Evolutionary conservation across 306 rosid genomes (phyloP), one percentile per base, ranked within the genome.

Genomic region (Calophaca sinica): DNA sequence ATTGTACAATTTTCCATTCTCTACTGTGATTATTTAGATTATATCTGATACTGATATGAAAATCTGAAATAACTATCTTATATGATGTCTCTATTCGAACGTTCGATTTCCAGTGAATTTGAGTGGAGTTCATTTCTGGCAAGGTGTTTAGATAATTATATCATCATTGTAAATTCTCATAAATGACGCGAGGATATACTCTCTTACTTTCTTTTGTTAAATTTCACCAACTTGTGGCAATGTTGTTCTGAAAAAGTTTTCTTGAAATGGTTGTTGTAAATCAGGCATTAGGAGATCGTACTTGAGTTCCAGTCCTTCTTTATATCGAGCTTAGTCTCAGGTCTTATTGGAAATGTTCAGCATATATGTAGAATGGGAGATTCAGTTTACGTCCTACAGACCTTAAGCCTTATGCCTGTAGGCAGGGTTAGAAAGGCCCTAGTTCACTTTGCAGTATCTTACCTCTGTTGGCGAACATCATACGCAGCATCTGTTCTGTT

Each of bases 21-120:
- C 59, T 51, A 14, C 38, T 67, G 13, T 74, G 71, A 67, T 66
- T 80, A 64, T 72, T 74, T 68, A 68, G 75, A 35, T 59, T 58
- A 26, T 12, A 60, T 49, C 50, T 26, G 62, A 58, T 48, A 33
- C 45, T 48, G 26, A 59, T 11, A 36, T 68, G 29, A 68, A 57
- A 26, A 33, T 45, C 20, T 44, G 15, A 51, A 45, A 42, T 15
- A 46, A 15, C 45, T 26, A 10, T 42, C 67, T 20, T 35, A 12
- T 11, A 44, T 33, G 3, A 15, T 12, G 59, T 41, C 33, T 41
- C 33, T 13, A 28, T 44, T 53, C 48, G 13, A 52, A 62, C 1
- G 26, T 44, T 77, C 59, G 42, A 31, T 42, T 65, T 39, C 49
- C 5, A 7, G 48, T 63, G 45, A 36, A 46, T 78, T 72, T 6